These are phyloP conservation scores for Polymyxa betae DNA, from an alignment of 208 protist genomes.

Conservation along the genomic window DNA sequence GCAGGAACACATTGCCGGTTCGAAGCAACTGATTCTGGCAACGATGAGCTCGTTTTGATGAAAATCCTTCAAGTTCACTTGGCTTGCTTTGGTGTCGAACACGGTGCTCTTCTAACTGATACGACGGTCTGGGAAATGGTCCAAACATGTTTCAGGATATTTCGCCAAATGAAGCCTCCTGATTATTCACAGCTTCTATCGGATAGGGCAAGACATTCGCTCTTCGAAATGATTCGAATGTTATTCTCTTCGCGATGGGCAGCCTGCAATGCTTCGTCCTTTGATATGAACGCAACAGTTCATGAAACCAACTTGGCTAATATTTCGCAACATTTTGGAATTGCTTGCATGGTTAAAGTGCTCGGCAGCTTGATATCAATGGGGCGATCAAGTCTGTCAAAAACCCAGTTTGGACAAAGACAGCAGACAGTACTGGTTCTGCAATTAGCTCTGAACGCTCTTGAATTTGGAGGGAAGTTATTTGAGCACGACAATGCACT, in stretches of 20 bases:
- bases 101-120: not conserved
- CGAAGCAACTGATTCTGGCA: not conserved
- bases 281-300: not conserved
- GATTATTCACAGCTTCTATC: not conserved
- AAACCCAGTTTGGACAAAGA: not conserved
- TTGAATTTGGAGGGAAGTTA: not conserved
- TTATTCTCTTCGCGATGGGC: not conserved
- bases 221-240: not conserved
- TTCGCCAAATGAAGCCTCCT: not conserved
- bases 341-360: not conserved
- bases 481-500: not conserved
- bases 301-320: not conserved
- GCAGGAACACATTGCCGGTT: not conserved
- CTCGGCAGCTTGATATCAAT: not conserved
- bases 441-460: not conserved
- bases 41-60: not conserved
- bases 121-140: conserved; percentile 23
- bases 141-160: not conserved
- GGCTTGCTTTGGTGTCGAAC: not conserved
- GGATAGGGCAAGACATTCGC: not conserved
- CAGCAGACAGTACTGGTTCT: not conserved
- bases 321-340: not conserved
- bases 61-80: not conserved
- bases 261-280: not conserved
- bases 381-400: not conserved